Evolutionary conservation across 116 monocot species (phyloP), one percentile per base, ranked within the genome.

Genomic region (Cymodocea nodosa): DNA sequence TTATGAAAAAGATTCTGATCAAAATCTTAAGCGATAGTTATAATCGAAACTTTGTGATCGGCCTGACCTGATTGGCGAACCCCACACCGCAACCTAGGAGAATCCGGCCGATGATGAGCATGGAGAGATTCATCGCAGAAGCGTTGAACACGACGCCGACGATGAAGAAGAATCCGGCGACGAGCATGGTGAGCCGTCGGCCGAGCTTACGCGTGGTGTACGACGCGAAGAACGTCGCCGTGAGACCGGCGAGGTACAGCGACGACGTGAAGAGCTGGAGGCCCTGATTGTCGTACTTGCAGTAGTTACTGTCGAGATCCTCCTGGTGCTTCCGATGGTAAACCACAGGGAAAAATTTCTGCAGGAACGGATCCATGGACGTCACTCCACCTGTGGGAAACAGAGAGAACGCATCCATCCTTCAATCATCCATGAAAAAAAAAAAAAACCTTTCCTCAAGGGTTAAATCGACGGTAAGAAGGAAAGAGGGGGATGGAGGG

Each of bases 221-320:
- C 40, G 93, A 93, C 15, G 93, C 93, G 57, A 86, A 86, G 78
- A 93, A 93, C 34, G 93, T 93, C 15, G 93, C 60, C 25, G 65
- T 84, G 59, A 93, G 85, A 0, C 84, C 93, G 9, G 93, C 93
- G 9, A 93, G 84, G 68, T 93, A 93, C 48, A 93, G 66, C 13
- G 89, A 89, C 6, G 93, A 93, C 30, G 92, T 93, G 88, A 93
- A 93, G 8, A 88, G 70, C 51, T 93, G 92, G 0, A 94, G 74
- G 12, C 82, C 87, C 74, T 94, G 86, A 69, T 94, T 89, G 79
- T 94, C 82, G 60, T 94, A 94, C 84, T 94, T 94, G 84, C 94
- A 94, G 77, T 94, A 94, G 82, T 89, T 94, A 71, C 88, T 93
- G 0, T 81, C 83, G 15, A 66, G 17, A 3, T 57, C 75, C 2